phyloP scores from a whole-genome alignment of 2,329 filamentous ascomycete species.

The Claviceps africana region DNA sequence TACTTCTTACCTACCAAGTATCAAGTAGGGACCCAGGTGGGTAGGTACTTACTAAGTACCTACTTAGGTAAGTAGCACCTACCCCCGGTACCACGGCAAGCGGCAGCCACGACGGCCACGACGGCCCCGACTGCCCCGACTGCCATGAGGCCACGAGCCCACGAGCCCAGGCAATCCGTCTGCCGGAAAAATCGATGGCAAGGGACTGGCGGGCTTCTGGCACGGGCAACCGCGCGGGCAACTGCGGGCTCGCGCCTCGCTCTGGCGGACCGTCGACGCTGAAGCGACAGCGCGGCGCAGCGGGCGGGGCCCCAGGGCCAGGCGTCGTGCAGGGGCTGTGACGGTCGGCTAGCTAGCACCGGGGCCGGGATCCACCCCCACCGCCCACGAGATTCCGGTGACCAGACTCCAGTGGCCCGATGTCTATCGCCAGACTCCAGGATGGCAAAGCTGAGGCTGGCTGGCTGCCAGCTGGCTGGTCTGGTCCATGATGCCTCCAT shows the following conservation, averaged over 20 bases:
- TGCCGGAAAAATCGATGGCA: background rate
- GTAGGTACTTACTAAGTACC: too few relatives aligned
- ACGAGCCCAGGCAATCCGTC: too few relatives aligned
- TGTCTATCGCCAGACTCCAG: too few relatives aligned
- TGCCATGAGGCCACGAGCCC: background rate
- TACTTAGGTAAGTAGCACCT: too few relatives aligned
- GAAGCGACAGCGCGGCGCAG: background rate
- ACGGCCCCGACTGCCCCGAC: background rate
- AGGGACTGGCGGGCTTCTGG: background rate
- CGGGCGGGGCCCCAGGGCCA: background rate
- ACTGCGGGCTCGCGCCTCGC: background rate
- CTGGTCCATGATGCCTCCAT: background rate
- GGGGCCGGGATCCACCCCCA: background rate
- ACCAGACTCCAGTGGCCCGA: too few relatives aligned
- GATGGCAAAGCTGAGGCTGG: background rate
- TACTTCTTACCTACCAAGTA: too few relatives aligned
- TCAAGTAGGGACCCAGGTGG: too few relatives aligned
- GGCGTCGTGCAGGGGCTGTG: background rate
- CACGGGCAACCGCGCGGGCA: background rate
- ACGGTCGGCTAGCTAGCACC: background rate
- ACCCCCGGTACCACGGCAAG: too few relatives aligned
- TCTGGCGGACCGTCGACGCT: background rate
- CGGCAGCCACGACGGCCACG: too few relatives aligned
- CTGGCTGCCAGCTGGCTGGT: background rate
- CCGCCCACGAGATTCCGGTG: background rate